Evolutionary conservation across 2,329 filamentous ascomycete genomes (phyloP), one percentile per base, ranked within the genome.

Genomic region (Arthroderma sp.): DNA sequence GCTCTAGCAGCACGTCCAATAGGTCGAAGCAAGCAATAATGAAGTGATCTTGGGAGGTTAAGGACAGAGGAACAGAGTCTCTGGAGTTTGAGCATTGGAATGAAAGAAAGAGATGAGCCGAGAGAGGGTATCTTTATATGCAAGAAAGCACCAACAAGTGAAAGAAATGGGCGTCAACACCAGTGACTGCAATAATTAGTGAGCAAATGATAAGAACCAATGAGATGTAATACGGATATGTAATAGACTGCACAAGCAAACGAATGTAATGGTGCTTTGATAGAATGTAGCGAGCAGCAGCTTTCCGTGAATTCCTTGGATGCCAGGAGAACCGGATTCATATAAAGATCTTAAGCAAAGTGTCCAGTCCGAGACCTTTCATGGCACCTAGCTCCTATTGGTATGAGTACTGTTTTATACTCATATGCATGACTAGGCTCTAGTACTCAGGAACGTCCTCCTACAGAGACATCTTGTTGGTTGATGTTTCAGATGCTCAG

Each of bases 1-100:
- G 25, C n/a, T 17, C 37, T 44, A 13, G 53, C n/a, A 38, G 25
- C 25, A 19, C 47, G 49, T n/a, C 51, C 15, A 11, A 59, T 25
- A 13, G 55, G 52, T 13, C 31, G 58, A 47, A 60, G 44, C 38
- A 57, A 33, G 15, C 23, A 21, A 13, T 39, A 55, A 39, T 57
- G 44, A 53, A 55, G 25, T n/a, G 25, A 15, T 11, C 47, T 33
- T n/a, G 47, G 47, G 11, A 51, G 13, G 6, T 33, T n/a, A 15
- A 31, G 28, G 47, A 51, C 13, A 19, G 47, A 51, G 47, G n/a
- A 33, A 33, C 47, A 51, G 25, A 51, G 25, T 19, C 47, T 31
- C n/a, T 33, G 47, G 47, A 51, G 47, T 5, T 51, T 25, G 25
- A 51, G 17, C 57, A 59, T 59, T 25, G 25, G 57, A 37, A 7